A percentile compares a stretch with the other conserved stretches of the same genome.
phyloP scores from a whole-genome alignment of 257 asterid genomes.

The Solanum habrochaites region DNA sequence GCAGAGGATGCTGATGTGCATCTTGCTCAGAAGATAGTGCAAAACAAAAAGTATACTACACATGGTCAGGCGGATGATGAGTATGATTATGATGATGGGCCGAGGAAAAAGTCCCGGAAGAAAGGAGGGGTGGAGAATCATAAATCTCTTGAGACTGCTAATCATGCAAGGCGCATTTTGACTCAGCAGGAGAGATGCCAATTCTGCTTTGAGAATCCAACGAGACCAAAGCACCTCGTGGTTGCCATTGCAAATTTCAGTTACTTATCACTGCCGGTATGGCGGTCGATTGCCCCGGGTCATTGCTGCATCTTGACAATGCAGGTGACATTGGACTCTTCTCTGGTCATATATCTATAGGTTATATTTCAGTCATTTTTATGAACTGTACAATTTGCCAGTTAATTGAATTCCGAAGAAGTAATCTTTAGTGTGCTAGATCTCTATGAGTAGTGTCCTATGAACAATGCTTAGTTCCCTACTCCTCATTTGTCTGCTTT shows the following conservation, averaged over 20 bases:
- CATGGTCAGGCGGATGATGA: conserved; percentile 83
- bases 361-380: not conserved
- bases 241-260: conserved; percentile 78
- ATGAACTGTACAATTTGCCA: not conserved
- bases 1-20: conserved; percentile 78
- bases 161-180: conserved; percentile 46
- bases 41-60: conserved; percentile 43
- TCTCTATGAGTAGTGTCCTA: not conserved
- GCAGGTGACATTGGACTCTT: conserved; percentile 43
- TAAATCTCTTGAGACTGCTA: conserved; percentile 34
- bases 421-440: not conserved
- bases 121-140: conserved; percentile 34
- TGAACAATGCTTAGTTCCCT: not conserved
- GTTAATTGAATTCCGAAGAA: not conserved
- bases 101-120: conserved; percentile 54
- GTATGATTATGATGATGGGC: conserved; percentile 82
- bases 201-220: conserved; percentile 82
- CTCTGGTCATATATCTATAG: not conserved
- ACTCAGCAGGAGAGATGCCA: conserved; percentile 87
- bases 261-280: conserved; percentile 67
- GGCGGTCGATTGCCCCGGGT: conserved; percentile 69
- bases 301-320: conserved; percentile 80
- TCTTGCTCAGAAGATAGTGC: conserved; percentile 66
- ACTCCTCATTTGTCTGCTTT: not conserved
- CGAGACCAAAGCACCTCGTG: conserved; percentile 81